phyloP scores from a whole-genome alignment of 805 yeast species.

The Candida quercuum region DNA sequence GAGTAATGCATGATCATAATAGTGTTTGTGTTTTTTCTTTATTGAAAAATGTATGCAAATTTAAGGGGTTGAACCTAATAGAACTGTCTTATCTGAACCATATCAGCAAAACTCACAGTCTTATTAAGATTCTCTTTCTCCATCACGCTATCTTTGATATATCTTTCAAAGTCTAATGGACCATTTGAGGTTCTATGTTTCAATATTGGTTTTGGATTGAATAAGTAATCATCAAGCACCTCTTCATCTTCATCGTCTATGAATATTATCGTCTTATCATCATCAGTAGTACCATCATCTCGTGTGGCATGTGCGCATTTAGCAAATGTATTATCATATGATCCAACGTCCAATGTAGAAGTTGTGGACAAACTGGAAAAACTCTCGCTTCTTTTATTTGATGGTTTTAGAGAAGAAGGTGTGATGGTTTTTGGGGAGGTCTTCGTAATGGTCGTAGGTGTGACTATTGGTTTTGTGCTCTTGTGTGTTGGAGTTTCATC shows the following conservation, averaged over 20 bases:
- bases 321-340: slow-evolving; percentile 1
- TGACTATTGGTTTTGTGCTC: neutral
- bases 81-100: slow-evolving; percentile 24
- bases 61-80: too few species aligned
- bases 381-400: slow-evolving; percentile 3
- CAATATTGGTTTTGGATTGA: slow-evolving; percentile 16
- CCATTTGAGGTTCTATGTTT: slow-evolving; percentile 11
- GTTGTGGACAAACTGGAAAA: slow-evolving; percentile 5
- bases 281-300: slow-evolving; percentile 4
- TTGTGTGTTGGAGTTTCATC: neutral
- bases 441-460: slow-evolving; percentile 7
- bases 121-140: slow-evolving; percentile 8
- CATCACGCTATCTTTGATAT: neutral
- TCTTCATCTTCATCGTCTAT: slow-evolving; percentile 3
- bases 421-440: slow-evolving; percentile 1
- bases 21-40: too few species aligned
- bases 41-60: too few species aligned
- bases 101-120: slow-evolving; percentile 22
- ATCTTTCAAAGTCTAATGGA: slow-evolving; percentile 7
- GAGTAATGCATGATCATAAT: too few species aligned
- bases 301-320: neutral
- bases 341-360: neutral
- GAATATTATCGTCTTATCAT: slow-evolving; percentile 1
- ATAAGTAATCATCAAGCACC: neutral
- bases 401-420: neutral